Base-by-base conservation (phyloP, 805 yeast species). In the Priceomyces haplophilus region DNA sequence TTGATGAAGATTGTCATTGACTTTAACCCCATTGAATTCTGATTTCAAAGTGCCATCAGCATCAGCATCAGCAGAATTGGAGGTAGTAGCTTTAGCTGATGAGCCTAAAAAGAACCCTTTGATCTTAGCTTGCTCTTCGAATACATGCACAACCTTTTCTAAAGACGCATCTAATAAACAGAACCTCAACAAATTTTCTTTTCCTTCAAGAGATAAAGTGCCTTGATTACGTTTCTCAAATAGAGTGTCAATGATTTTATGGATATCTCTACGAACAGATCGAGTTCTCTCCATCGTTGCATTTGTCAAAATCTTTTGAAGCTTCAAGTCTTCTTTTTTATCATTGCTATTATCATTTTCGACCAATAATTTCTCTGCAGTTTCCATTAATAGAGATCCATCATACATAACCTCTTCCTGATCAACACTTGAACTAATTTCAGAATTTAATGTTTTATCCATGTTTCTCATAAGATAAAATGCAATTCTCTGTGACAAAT, bases 331-430 rank as follows among this genome's bases (percentile, higher is more conserved):
- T 25, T 62, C 70, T 32, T 56, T 45, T 31, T 58, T 65, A 34
- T 56, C 62, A 60, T 52, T 65, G 57, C 53, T 62, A 60, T 65
- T 60, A 42, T 74, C 67, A 35, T 64, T 59, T 39, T 65, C 67
- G 24, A 55, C 77, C 42, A 85, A 61, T 42, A 85, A 61, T 45
- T 79, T 77, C 47, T 82, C 88, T 0, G 90, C 91, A 2, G 88
- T 77, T 58, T 83, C 83, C 53, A 88, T 82, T 38, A 85, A 69
- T 43, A 85, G 65, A 0, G 88, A 76, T 4, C 91, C 93, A 63
- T 85, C 91, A 58, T 82, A 83, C 59, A 85, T 73, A 38, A 85
- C 67, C 49, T 85, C 91, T 57, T 69, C 73, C 59, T 47, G 43
- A 5, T 41, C 40, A 17, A 36, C 37, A 27, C 29, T 40, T 8